These are phyloP conservation scores for Cercophora newfieldiana DNA, from an alignment of 495 filamentous ascomycete species.

Conservation along the genomic window DNA sequence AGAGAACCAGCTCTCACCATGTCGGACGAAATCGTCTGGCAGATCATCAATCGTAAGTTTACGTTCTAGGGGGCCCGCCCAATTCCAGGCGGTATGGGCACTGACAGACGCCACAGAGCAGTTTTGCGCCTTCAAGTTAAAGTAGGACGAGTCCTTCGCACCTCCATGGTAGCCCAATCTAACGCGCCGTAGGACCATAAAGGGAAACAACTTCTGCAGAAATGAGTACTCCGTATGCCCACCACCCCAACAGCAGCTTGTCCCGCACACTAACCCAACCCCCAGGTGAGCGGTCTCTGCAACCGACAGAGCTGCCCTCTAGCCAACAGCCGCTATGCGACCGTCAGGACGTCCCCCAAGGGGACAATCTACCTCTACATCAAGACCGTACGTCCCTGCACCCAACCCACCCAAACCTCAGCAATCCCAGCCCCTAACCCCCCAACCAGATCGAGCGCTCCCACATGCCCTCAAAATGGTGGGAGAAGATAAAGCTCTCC, in stretches of 20 bases:
- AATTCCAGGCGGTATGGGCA: background rate
- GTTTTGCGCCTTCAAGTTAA: slow-evolving; percentile 95
- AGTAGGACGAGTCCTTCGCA: slow-evolving; percentile 54
- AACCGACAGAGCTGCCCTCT: slow-evolving; percentile 93
- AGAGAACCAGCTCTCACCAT: slow-evolving; percentile 17
- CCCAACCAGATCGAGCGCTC: slow-evolving; percentile 61
- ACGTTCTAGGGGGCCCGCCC: background rate
- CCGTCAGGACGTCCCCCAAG: slow-evolving; percentile 77
- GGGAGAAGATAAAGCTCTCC: slow-evolving; percentile 91
- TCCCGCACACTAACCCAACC: slow-evolving; percentile 9
- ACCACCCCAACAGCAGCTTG: background rate
- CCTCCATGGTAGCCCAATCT: slow-evolving; percentile 21
- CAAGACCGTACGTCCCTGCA: slow-evolving; percentile 66
- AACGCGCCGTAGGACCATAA: slow-evolving; percentile 65
- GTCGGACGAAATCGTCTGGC: slow-evolving; percentile 97
- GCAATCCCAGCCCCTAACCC: background rate
- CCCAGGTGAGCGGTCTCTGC: slow-evolving; percentile 83
- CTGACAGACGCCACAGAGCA: slow-evolving; percentile 54
- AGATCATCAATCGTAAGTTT: slow-evolving; percentile 39
- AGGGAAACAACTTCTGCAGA: slow-evolving; percentile 95
- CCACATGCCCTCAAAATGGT: slow-evolving; percentile 88
- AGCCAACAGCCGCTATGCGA: slow-evolving; percentile 94
- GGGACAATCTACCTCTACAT: slow-evolving; percentile 94
- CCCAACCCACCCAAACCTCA: background rate
- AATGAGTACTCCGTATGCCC: slow-evolving; percentile 57